Percentiles rank a stretch among this genome's conserved stretches.
These are phyloP conservation scores for Cephaloascus albidus DNA, from an alignment of 805 yeast species.

Conservation along the genomic window DNA sequence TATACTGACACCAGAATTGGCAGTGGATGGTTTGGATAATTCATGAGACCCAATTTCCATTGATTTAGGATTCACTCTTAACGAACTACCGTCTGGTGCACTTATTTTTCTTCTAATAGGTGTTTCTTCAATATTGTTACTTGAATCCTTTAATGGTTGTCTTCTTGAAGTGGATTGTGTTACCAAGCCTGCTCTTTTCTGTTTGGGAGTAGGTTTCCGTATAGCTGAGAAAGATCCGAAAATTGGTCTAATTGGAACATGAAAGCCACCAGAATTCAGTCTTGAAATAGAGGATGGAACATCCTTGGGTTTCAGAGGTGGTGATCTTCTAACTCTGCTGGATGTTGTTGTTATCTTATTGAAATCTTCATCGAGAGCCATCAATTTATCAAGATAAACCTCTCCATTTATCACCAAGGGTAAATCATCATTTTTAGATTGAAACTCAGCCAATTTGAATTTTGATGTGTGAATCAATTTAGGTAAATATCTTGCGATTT, in stretches of 20 bases:
- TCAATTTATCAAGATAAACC: slow-evolving; percentile 30
- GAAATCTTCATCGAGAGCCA: slow-evolving; percentile 19
- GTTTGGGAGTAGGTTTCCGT: not conserved
- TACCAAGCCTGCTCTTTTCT: not conserved
- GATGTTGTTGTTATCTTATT: slow-evolving; percentile 19
- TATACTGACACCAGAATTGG: too few relatives aligned
- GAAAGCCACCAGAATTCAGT: not conserved
- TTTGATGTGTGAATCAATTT: slow-evolving; percentile 27
- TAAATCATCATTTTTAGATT: slow-evolving; percentile 9
- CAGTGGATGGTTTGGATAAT: too few relatives aligned
- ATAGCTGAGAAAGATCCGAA: not conserved
- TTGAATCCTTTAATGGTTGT: not conserved
- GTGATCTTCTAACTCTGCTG: slow-evolving; percentile 6
- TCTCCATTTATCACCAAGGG: slow-evolving; percentile 35
- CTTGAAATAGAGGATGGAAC: not conserved
- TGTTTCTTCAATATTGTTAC: slow-evolving; percentile 2
- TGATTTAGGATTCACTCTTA: too few relatives aligned
- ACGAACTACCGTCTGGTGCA: too few relatives aligned
- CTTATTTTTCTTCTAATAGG: slow-evolving; percentile 3
- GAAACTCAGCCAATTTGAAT: slow-evolving; percentile 1
- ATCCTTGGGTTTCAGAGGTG: slow-evolving; percentile 4
- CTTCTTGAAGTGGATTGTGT: slow-evolving; percentile 3
- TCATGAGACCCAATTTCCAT: too few relatives aligned
- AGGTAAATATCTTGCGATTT: slow-evolving; percentile 62
- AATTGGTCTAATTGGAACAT: too few relatives aligned